phyloP scores from a whole-genome alignment of 306 rosid genomes.

The Trifolium repens region DNA sequence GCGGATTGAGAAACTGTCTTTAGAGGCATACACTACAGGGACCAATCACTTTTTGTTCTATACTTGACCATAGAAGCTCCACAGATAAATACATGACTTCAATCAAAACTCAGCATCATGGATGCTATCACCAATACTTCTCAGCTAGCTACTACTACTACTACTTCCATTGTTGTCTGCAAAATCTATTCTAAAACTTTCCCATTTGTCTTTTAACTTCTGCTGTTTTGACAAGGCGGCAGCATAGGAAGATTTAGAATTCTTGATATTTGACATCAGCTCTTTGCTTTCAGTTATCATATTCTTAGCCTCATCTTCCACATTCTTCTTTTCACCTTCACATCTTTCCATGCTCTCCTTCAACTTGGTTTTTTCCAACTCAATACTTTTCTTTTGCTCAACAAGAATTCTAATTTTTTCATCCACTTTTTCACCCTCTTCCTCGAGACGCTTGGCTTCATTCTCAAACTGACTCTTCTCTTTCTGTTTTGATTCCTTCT shows the following conservation, averaged over 20 bases:
- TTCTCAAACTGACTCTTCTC: constrained; percentile 2
- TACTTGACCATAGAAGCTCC: no score
- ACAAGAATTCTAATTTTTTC: constrained; percentile 27
- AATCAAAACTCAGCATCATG: no score
- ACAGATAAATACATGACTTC: no score
- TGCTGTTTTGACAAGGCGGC: constrained; percentile 22
- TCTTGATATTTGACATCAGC: constrained; percentile 8
- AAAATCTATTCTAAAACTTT: constrained; percentile 35
- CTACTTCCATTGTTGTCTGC: background rate
- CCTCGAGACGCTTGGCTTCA: background rate
- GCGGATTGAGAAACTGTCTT: no score
- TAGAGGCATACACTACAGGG: no score
- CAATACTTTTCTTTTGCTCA: background rate
- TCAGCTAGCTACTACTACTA: background rate
- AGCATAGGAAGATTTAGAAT: background rate
- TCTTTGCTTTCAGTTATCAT: constrained; percentile 24
- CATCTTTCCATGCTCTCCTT: constrained; percentile 34
- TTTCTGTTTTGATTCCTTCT: background rate
- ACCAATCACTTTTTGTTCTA: no score
- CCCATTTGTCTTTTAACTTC: constrained; percentile 36
- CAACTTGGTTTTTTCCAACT: constrained; percentile 5
- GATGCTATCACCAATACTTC: background rate
- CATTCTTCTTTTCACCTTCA: constrained; percentile 28
- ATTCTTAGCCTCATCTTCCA: constrained; percentile 26
- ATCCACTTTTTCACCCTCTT: constrained; percentile 20